phyloP scores from a whole-genome alignment of 805 yeast species.

The Saturnispora mendoncae region DNA sequence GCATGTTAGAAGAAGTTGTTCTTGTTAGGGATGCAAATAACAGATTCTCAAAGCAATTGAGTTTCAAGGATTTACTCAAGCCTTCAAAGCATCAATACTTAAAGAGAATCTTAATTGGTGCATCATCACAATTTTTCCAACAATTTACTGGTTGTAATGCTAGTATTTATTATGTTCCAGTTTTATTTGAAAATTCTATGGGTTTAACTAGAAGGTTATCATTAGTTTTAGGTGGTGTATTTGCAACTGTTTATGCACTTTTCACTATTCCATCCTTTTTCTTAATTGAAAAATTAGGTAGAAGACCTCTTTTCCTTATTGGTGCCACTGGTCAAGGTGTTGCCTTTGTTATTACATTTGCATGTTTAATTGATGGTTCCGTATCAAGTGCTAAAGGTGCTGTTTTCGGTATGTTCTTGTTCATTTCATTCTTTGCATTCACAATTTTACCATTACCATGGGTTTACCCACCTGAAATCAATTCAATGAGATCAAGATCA shows the following conservation, averaged over 20 bases:
- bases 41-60: conserved; percentile 27
- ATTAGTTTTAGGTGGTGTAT: conserved; percentile 56
- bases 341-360: conserved; percentile 42
- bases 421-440: conserved; percentile 47
- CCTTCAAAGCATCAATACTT: conserved; percentile 49
- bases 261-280: conserved; percentile 54
- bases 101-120: conserved; percentile 51
- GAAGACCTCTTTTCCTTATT: conserved; percentile 42
- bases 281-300: conserved; percentile 55
- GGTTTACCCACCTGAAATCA: conserved; percentile 62
- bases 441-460: conserved; percentile 39
- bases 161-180: conserved; percentile 57
- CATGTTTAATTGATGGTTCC: conserved; percentile 34
- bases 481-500: conserved; percentile 61
- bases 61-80: conserved; percentile 35
- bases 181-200: conserved; percentile 43
- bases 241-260: conserved; percentile 52
- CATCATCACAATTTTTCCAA: conserved; percentile 61
- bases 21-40: conserved; percentile 29
- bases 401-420: conserved; percentile 56
- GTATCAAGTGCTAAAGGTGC: conserved; percentile 49
- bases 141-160: conserved; percentile 68
- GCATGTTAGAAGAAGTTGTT: conserved; percentile 21
- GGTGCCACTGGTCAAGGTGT: conserved; percentile 45
- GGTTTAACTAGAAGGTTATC: conserved; percentile 43